Evolutionary conservation across 2,329 filamentous ascomycete genomes (phyloP).

Genomic region (Arthrobotrys conoides): DNA sequence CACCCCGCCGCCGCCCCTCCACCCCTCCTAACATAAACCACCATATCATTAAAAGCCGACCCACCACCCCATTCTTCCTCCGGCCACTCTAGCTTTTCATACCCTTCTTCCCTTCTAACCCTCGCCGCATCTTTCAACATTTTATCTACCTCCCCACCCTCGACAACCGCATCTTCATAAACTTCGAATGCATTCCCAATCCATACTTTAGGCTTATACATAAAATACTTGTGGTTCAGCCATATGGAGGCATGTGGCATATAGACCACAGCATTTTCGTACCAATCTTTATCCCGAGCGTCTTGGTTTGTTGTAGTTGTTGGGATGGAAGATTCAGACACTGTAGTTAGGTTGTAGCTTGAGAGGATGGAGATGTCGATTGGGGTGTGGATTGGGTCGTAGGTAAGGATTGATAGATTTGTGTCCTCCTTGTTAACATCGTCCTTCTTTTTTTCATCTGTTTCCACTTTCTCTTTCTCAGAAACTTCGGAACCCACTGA

Average conservation of each 20-base stretch:
- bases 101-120: constrained; percentile 28
- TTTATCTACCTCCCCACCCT: not conserved
- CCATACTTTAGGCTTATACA: constrained; percentile 43
- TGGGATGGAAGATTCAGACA: constrained; percentile 13
- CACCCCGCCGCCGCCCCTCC: not conserved
- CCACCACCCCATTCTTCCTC: constrained; percentile 53
- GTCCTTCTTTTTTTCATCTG: not conserved
- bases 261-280: constrained; percentile 40
- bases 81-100: constrained; percentile 45
- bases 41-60: constrained; percentile 53
- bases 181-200: constrained; percentile 50
- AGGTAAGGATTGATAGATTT: constrained; percentile 26
- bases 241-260: constrained; percentile 59
- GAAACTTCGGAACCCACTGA: too few species aligned
- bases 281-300: constrained; percentile 22
- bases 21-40: constrained; percentile 44
- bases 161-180: constrained; percentile 28
- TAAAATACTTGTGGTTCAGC: constrained; percentile 55
- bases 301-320: not conserved
- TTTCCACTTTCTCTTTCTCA: not conserved
- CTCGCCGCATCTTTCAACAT: constrained; percentile 30
- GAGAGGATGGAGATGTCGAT: constrained; percentile 25
- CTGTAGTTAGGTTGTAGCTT: constrained; percentile 5
- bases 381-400: constrained; percentile 49
- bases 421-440: not conserved